These are phyloP conservation scores for Zymoseptoria ardabiliae DNA, from an alignment of 2,329 filamentous ascomycete species.

Conservation along the genomic window DNA sequence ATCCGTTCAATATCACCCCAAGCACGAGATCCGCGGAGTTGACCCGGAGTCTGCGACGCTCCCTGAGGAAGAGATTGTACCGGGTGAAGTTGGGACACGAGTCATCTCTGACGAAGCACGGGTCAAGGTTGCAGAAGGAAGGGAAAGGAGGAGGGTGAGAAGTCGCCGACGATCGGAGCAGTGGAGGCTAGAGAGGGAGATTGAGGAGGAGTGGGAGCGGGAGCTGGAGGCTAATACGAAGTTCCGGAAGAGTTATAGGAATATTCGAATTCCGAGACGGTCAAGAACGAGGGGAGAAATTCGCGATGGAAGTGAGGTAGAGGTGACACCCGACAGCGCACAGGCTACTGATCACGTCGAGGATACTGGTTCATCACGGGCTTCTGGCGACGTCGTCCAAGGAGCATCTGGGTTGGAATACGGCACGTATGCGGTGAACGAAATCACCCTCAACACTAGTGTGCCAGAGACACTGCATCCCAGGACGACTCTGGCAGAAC, in stretches of 20 bases:
- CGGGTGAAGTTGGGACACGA: not conserved
- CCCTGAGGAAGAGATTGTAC: not conserved
- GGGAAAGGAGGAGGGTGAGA: not conserved
- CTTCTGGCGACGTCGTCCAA: too few species aligned
- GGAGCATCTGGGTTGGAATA: not conserved
- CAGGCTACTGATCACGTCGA: too few species aligned
- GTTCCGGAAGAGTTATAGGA: not conserved
- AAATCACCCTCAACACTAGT: not conserved
- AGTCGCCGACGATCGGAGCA: not conserved
- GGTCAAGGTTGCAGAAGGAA: not conserved
- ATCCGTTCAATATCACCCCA: not conserved
- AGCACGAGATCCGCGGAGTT: not conserved
- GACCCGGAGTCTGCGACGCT: not conserved
- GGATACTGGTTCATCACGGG: too few species aligned
- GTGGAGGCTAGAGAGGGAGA: not conserved
- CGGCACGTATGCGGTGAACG: not conserved
- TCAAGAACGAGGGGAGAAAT: not conserved
- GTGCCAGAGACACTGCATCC: not conserved
- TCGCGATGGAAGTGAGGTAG: not conserved
- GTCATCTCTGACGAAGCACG: not conserved
- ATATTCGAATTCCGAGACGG: not conserved
- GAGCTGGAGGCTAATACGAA: not conserved
- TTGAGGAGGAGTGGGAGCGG: not conserved
- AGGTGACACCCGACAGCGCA: too few species aligned
- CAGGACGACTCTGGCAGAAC: not conserved